Evolutionary conservation across 805 yeast genomes (phyloP).

Genomic region (Candida golubevii): DNA sequence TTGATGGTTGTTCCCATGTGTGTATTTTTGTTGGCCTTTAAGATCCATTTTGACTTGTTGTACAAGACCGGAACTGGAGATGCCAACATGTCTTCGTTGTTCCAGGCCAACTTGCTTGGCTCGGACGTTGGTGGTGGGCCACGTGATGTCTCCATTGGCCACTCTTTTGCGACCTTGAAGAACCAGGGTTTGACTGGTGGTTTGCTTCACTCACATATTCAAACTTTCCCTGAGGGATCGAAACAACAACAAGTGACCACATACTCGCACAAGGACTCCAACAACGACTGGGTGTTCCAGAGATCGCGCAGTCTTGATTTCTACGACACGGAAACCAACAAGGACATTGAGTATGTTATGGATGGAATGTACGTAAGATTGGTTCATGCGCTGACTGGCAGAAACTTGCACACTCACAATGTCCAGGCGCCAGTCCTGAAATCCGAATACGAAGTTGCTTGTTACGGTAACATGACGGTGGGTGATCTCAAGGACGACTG

Average conservation of each 20-base stretch:
- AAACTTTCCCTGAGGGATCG: constrained; percentile 44
- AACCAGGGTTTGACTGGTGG: constrained; percentile 44
- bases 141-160: constrained; percentile 60
- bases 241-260: constrained; percentile 47
- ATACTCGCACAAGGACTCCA: constrained; percentile 43
- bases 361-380: constrained; percentile 63
- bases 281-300: constrained; percentile 46
- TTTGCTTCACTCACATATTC: constrained; percentile 44
- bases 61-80: constrained; percentile 80
- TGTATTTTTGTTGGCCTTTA: constrained; percentile 64
- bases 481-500: constrained; percentile 79
- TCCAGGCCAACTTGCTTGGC: constrained; percentile 73
- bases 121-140: constrained; percentile 65
- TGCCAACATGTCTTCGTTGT: constrained; percentile 71
- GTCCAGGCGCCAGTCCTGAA: constrained; percentile 59
- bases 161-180: constrained; percentile 37
- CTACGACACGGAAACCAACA: constrained; percentile 29
- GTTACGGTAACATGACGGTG: constrained; percentile 60
- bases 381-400: constrained; percentile 55
- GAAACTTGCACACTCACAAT: constrained; percentile 70
- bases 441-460: constrained; percentile 58
- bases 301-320: constrained; percentile 37
- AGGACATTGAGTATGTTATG: constrained; percentile 35
- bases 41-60: constrained; percentile 69
- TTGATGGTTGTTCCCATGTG: constrained; percentile 59